Conservation (phyloP, 2,329 filamentous ascomycete species). For the Apiospora pterosperma region DNA sequence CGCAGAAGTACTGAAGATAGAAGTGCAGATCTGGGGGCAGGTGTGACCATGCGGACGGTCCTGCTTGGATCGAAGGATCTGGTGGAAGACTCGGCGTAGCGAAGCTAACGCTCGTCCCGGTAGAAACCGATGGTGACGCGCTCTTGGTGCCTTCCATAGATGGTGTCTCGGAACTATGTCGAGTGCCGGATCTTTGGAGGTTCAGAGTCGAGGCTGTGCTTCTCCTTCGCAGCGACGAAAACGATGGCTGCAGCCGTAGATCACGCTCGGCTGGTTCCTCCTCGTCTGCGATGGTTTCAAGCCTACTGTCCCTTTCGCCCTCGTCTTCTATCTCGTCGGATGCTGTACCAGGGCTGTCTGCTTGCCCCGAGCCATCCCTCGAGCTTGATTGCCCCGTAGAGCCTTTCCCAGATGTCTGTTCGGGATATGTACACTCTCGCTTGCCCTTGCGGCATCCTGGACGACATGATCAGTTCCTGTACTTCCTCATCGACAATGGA, state of each 20-base stretch:
- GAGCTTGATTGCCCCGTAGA: slow-evolving; percentile 27
- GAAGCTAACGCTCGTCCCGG: slow-evolving; percentile 35
- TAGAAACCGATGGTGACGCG: slow-evolving; percentile 51
- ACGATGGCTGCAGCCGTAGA: slow-evolving; percentile 16
- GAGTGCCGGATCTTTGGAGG: slow-evolving; percentile 31
- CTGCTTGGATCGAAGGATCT: slow-evolving; percentile 24
- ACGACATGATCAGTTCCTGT: background rate
- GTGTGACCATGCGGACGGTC: slow-evolving; percentile 47
- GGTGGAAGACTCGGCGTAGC: slow-evolving; percentile 27
- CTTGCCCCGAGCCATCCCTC: slow-evolving; percentile 37
- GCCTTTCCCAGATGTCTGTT: slow-evolving; percentile 50
- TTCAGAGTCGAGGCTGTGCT: slow-evolving; percentile 37
- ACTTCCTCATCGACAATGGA: background rate
- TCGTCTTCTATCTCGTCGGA: slow-evolving; percentile 45
- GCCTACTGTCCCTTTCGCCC: slow-evolving; percentile 38
- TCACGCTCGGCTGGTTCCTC: slow-evolving; percentile 38
- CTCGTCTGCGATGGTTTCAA: slow-evolving; percentile 54
- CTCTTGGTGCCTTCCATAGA: slow-evolving; percentile 49
- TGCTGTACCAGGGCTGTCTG: slow-evolving; percentile 50
- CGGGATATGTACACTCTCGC: slow-evolving; percentile 87
- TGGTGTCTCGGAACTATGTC: slow-evolving; percentile 50
- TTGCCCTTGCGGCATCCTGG: slow-evolving; percentile 86
- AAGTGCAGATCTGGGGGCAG: slow-evolving; percentile 69
- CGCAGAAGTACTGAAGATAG: slow-evolving; percentile 74
- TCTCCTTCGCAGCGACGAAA: slow-evolving; percentile 27